phyloP scores from a whole-genome alignment of 1,284 basidiomycete species.

The Fomitopsis betulina region DNA sequence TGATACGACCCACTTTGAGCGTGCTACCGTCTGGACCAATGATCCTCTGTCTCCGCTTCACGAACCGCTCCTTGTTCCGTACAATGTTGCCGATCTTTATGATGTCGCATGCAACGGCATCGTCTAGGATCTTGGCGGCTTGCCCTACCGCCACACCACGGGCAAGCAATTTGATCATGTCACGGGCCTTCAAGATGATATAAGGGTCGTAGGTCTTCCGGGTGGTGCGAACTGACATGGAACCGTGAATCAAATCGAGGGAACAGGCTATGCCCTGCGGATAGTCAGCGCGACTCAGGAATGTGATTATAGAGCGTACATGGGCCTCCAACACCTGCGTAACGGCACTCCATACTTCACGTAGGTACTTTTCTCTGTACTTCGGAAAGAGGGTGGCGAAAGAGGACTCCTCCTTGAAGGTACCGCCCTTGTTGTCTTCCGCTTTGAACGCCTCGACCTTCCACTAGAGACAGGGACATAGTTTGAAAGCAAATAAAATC shows the following conservation, averaged over 20 bases:
- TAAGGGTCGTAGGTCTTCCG: constrained; percentile 98
- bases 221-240: constrained; percentile 96
- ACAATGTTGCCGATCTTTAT: constrained; percentile 97
- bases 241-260: constrained; percentile 93
- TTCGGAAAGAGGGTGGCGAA: constrained; percentile 99
- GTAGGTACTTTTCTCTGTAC: constrained; percentile 95
- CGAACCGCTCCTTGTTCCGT: constrained; percentile 95
- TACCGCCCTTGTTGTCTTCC: constrained; percentile 73
- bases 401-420: constrained; percentile 93
- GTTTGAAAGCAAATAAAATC: constrained; percentile 7
- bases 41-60: constrained; percentile 93
- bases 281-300: background rate
- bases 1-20: constrained; percentile 66
- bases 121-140: constrained; percentile 89
- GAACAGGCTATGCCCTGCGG: constrained; percentile 83
- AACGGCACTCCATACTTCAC: constrained; percentile 94
- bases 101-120: constrained; percentile 91
- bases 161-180: constrained; percentile 93
- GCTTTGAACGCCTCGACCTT: constrained; percentile 79
- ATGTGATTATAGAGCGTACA: constrained; percentile 39
- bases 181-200: constrained; percentile 92
- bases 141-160: constrained; percentile 84
- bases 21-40: constrained; percentile 97
- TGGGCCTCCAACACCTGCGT: constrained; percentile 82
- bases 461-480: constrained; percentile 59